A percentile compares a stretch with the other conserved stretches of the same genome.
Evolutionary conservation across 2,329 filamentous ascomycete genomes (phyloP).

Genomic region (Nigrospora osmanthi): DNA sequence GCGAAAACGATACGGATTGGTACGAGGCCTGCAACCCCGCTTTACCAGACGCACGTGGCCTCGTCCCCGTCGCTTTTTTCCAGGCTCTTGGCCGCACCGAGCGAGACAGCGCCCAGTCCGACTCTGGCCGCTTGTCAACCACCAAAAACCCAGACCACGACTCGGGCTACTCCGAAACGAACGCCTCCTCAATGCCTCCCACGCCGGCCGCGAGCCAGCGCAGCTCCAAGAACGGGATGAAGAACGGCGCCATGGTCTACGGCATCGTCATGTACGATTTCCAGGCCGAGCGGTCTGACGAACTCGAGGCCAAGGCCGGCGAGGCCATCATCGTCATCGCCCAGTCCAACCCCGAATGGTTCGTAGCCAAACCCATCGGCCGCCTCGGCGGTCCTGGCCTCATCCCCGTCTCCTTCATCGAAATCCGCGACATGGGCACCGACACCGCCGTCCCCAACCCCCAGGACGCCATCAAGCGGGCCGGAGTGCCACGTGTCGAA

Average conservation of each 20-base stretch:
- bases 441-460: slow-evolving; percentile 77
- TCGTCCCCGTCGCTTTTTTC: slow-evolving; percentile 92
- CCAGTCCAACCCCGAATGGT: slow-evolving; percentile 98
- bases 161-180: slow-evolving; percentile 72
- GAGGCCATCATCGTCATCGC: slow-evolving; percentile 98
- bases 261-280: slow-evolving; percentile 98
- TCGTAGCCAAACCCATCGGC: slow-evolving; percentile 98
- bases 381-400: slow-evolving; percentile 89
- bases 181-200: slow-evolving; percentile 18
- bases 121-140: slow-evolving; percentile 39
- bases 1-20: slow-evolving; percentile 92
- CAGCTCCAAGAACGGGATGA: slow-evolving; percentile 42
- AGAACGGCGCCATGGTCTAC: slow-evolving; percentile 80
- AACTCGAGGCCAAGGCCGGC: slow-evolving; percentile 87
- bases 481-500: slow-evolving; percentile 89
- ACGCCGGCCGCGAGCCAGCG: slow-evolving; percentile 33
- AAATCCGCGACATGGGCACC: slow-evolving; percentile 89
- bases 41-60: slow-evolving; percentile 75
- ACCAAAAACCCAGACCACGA: slow-evolving; percentile 70
- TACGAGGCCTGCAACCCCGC: slow-evolving; percentile 97
- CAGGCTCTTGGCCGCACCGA: slow-evolving; percentile 88
- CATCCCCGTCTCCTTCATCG: slow-evolving; percentile 94
- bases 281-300: slow-evolving; percentile 87
- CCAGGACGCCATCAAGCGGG: slow-evolving; percentile 75
- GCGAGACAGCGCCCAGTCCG: slow-evolving; percentile 73